Conservation (phyloP, 2,329 filamentous ascomycete species). For the Neofusicoccum kwambonambiense region DNA sequence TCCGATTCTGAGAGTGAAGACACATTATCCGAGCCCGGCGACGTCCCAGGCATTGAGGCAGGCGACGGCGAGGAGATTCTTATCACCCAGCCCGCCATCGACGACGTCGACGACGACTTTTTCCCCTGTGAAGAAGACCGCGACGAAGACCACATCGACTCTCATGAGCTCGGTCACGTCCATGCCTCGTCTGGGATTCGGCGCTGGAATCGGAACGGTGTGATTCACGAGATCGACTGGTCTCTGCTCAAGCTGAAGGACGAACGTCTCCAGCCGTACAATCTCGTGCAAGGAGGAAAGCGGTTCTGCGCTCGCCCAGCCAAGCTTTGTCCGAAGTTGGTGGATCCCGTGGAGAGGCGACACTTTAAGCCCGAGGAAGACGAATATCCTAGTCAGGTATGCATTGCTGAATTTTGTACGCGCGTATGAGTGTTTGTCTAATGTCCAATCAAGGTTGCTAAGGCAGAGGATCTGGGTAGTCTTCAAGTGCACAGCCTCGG, state of each 20-base stretch:
- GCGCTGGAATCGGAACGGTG: slow-evolving; percentile 66
- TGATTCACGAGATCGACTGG: slow-evolving; percentile 94
- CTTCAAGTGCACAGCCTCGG: slow-evolving; percentile 84
- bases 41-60: slow-evolving; percentile 34
- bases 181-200: slow-evolving; percentile 89
- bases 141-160: slow-evolving; percentile 75
- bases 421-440: background rate
- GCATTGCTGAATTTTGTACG: slow-evolving; percentile 24
- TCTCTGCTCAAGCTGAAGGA: slow-evolving; percentile 79
- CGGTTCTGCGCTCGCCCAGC: slow-evolving; percentile 32
- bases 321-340: slow-evolving; percentile 33
- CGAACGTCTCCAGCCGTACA: slow-evolving; percentile 65
- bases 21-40: slow-evolving; percentile 48
- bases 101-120: slow-evolving; percentile 81
- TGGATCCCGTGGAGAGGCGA: slow-evolving; percentile 34
- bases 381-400: slow-evolving; percentile 51
- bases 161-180: slow-evolving; percentile 76
- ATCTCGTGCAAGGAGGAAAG: slow-evolving; percentile 61
- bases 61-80: slow-evolving; percentile 73
- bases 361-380: slow-evolving; percentile 37
- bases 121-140: slow-evolving; percentile 74
- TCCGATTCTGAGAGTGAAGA: slow-evolving; percentile 56
- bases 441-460: slow-evolving; percentile 43
- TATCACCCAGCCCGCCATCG: slow-evolving; percentile 87
- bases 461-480: slow-evolving; percentile 64